Base-by-base conservation (phyloP, 2,329 filamentous ascomycete genomes). In the Pseudogymnoascus sp. region DNA sequence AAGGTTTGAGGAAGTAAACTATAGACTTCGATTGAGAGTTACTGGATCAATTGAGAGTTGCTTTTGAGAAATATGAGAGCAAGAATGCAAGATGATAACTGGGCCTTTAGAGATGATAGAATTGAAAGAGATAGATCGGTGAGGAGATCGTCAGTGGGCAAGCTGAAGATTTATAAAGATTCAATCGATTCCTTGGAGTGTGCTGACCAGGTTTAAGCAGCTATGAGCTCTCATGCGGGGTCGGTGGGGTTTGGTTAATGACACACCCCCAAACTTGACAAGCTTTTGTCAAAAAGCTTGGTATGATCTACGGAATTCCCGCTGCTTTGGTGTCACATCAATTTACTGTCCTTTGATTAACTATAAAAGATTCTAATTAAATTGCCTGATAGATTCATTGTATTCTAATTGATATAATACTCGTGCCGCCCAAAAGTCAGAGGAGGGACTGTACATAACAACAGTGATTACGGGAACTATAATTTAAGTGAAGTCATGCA, bases 261-360 rank as follows among this genome's bases (percentile, higher is more conserved):
- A 57, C 51, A 57, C 48, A n/a, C 25, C 51, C 28, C 51, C 25
- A 13, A 57, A 57, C 28, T 10, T 34, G n/a, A 11, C 28, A 57
- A 57, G 34, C 34, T 28, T 31, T 57, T 57, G 51, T 57, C 51
- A 57, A 57, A 57, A 57, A 57, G 51, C 51, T 57, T 57, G 51
- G 51, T 34, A 34, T 21, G 51, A 57, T 57, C 28, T 21, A 34
- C 28, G 13, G 25, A 16, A 19, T 19, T 28, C 11, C 28, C n/a
- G 14, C 10, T 34, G 8, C 10, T 34, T 57, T 34, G n/a, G 28
- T 14, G n/a, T 11, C 28, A 34, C 51, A 34, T 34, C 2, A 57
- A 13, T 57, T 57, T 57, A 28, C 10, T 19, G 23, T 31, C 25
- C 23, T 23, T 14, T 31, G 3, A 21, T 45, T 10, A 51, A 25